Conservation (phyloP, 2,329 filamentous ascomycete genomes). For the Cladosporium sphaerospermum region DNA sequence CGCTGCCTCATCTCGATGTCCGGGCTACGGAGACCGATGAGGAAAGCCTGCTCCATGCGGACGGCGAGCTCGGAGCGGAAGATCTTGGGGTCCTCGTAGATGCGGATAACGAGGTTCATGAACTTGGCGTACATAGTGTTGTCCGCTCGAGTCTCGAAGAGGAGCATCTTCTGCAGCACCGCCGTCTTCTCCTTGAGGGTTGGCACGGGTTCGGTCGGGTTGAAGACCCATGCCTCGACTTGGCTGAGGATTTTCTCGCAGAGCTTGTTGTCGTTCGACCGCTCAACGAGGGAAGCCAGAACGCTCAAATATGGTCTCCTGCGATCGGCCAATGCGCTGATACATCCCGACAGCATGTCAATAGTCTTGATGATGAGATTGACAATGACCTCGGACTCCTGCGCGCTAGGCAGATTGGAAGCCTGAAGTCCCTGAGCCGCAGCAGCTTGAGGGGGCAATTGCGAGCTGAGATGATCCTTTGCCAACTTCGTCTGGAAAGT, state of each 20-base stretch:
- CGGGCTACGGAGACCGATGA: constrained; percentile 86
- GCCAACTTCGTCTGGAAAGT: constrained; percentile 86
- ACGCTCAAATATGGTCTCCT: constrained; percentile 91
- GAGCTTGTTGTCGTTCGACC: constrained; percentile 77
- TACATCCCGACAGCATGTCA: constrained; percentile 82
- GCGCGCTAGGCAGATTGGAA: constrained; percentile 54
- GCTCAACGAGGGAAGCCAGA: constrained; percentile 88
- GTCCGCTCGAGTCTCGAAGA: constrained; percentile 82
- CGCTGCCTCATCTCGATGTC: constrained; percentile 96
- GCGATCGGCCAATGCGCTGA: constrained; percentile 87
- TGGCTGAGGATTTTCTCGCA: constrained; percentile 91
- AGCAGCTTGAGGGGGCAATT: constrained; percentile 52
- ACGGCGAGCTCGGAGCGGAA: constrained; percentile 93
- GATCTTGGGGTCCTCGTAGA: constrained; percentile 97
- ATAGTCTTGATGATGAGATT: constrained; percentile 91
- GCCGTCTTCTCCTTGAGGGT: constrained; percentile 98
- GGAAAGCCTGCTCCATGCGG: constrained; percentile 93
- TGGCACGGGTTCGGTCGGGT: constrained; percentile 88
- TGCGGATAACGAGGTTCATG: constrained; percentile 89
- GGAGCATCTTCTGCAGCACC: constrained; percentile 97
- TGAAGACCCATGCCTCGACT: constrained; percentile 94
- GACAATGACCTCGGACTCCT: constrained; percentile 83
- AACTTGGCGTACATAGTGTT: constrained; percentile 85
- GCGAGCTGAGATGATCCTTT: constrained; percentile 80
- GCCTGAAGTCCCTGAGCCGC: constrained; percentile 35